Evolutionary conservation across 1,139 yeast genomes (phyloP), one percentile per base, ranked within the genome.

Genomic region (Debaryomyces psychrophilus): DNA sequence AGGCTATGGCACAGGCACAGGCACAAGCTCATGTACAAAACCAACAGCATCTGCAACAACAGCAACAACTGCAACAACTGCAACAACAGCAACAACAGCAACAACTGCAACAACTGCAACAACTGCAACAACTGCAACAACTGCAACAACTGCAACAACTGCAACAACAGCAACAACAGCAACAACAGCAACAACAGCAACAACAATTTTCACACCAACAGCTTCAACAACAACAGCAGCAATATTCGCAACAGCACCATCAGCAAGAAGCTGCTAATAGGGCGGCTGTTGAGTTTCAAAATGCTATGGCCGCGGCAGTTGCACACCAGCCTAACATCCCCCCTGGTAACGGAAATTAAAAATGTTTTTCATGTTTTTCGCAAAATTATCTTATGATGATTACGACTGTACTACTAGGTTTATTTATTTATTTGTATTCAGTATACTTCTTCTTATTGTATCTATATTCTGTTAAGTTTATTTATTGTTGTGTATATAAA

Each of bases 1-100:
- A 68, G 55, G 62, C 63, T 43, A 67, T 65, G 55, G 55, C 64
- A 12, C 56, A 50, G 20, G 46, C 47, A 23, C 51, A 44, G 38
- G 47, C 48, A n/a, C 55, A 43, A 22, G 46, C 38, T 14, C 55
- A 42, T 25, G 46, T 26, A 15, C 43, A 44, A 11, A 38, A 37
- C 8, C 49, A 42, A 11, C 36, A 39, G 15, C 47, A 39, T 12
- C 39, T 33, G 25, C 44, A 39, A 23, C 38, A 33, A 11, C 45
- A 37, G n/a, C 50, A 44, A 14, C 52, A 44, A 36, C 31, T 33
- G n/a, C 26, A 18, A 17, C n/a, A 12, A 17, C 17, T 5, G 8
- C 27, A 14, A 17, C 45, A 48, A 20, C 45, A 35, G 9, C 46
- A 40, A 8, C 48, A 41, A 29, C 47, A 43, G 12, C 33, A 12